Percentiles rank a stretch among this genome's conserved stretches.
These are phyloP conservation scores for Cynanchum wilfordii DNA, from an alignment of 257 asterid species.

Conservation along the genomic window DNA sequence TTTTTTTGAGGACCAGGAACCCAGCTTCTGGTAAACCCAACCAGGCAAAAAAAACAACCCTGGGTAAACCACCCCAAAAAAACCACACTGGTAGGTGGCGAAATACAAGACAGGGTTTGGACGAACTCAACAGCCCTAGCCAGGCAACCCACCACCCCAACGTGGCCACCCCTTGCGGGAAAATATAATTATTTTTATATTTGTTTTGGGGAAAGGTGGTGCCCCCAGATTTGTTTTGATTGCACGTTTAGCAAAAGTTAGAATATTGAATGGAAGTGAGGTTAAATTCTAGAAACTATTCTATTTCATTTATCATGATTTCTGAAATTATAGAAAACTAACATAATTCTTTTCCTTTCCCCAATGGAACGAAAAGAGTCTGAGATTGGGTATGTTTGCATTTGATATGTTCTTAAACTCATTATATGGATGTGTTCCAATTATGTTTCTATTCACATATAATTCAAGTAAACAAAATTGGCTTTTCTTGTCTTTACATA, in stretches of 20 bases:
- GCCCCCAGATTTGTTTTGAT: constrained; percentile 73
- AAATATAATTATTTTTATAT: too few relatives aligned
- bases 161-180: too few relatives aligned
- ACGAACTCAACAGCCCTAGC: too few relatives aligned
- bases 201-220: constrained; percentile 75
- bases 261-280: constrained; percentile 85
- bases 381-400: constrained; percentile 70
- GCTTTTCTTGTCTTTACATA: background rate
- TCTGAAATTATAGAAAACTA: constrained; percentile 23
- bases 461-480: background rate
- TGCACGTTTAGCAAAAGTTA: constrained; percentile 70
- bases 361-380: constrained; percentile 90
- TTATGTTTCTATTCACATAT: background rate
- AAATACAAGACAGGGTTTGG: too few relatives aligned
- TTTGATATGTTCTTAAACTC: background rate
- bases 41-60: too few relatives aligned
- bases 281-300: constrained; percentile 29
- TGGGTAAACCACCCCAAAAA: too few relatives aligned
- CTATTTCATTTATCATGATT: constrained; percentile 1
- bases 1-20: too few relatives aligned
- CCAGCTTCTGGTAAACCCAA: too few relatives aligned
- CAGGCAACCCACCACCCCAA: too few relatives aligned
- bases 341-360: constrained; percentile 21
- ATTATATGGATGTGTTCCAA: background rate
- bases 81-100: too few relatives aligned